Evolutionary conservation across 805 yeast genomes (phyloP).

Genomic region (Candida fluviatilis): DNA sequence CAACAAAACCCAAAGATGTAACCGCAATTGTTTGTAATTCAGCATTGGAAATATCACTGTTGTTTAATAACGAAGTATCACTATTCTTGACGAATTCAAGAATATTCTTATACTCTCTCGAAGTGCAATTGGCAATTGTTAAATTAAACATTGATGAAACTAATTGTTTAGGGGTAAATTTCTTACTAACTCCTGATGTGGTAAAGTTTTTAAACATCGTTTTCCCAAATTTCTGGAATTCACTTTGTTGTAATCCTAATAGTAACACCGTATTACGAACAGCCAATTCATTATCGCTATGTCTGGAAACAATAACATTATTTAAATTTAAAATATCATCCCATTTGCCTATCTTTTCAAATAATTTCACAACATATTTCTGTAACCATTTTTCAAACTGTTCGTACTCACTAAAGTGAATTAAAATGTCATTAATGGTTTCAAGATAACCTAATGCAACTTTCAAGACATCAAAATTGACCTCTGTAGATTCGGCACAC

Average conservation of each 20-base stretch:
- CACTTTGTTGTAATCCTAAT: constrained; percentile 27
- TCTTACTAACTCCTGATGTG: constrained; percentile 48
- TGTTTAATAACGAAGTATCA: constrained; percentile 37
- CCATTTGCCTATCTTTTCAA: constrained; percentile 24
- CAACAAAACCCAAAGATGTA: constrained; percentile 49
- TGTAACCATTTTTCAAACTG: constrained; percentile 21
- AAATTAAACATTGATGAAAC: constrained; percentile 42
- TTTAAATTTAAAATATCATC: constrained; percentile 11
- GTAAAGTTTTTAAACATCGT: constrained; percentile 42
- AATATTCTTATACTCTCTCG: constrained; percentile 57
- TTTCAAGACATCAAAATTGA: constrained; percentile 31
- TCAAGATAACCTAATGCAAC: constrained; percentile 32
- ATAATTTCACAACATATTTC: constrained; percentile 14
- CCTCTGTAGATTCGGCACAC: constrained; percentile 15
- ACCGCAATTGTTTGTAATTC: constrained; percentile 56
- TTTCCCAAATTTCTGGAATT: constrained; percentile 29
- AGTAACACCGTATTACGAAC: constrained; percentile 42
- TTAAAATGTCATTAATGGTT: constrained; percentile 25
- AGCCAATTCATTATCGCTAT: constrained; percentile 32
- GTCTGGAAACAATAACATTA: constrained; percentile 10
- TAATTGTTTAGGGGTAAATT: constrained; percentile 49
- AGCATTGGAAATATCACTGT: constrained; percentile 25
- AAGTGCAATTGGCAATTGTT: constrained; percentile 21
- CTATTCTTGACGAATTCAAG: constrained; percentile 50
- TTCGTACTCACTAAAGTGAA: constrained; percentile 24